phyloP scores from a whole-genome alignment of 441 rosid genomes.

The Codiaeum variegatum region DNA sequence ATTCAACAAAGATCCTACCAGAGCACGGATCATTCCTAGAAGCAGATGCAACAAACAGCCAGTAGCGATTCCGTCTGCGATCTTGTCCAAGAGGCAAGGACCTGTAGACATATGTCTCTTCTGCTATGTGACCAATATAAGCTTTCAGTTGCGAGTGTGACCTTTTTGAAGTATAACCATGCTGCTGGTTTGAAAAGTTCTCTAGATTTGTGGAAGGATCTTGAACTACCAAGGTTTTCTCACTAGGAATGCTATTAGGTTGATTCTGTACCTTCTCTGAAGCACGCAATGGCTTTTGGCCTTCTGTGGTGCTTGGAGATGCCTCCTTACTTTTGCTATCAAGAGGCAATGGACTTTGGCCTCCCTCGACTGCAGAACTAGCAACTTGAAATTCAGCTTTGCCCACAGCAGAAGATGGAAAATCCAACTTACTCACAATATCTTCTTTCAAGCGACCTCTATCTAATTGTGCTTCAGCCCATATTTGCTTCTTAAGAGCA shows the following conservation, averaged over 20 bases:
- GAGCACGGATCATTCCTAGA: conserved; percentile 87
- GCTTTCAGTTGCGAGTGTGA: conserved; percentile 90
- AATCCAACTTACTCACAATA: conserved; percentile 47
- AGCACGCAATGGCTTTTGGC: conserved; percentile 42
- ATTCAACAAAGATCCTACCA: conserved; percentile 85
- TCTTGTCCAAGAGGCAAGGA: conserved; percentile 99
- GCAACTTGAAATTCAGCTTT: conserved; percentile 49
- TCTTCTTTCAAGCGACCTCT: conserved; percentile 84
- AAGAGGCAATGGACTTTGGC: conserved; percentile 55
- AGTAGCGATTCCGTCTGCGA: conserved; percentile 91
- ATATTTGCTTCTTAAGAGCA: conserved; percentile 98
- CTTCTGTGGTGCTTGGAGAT: conserved; percentile 46
- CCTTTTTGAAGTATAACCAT: conserved; percentile 73
- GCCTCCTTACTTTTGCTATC: conserved; percentile 43
- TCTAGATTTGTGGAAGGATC: conserved; percentile 56
- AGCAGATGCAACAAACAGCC: conserved; percentile 94
- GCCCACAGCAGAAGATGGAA: conserved; percentile 37
- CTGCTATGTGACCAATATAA: conserved; percentile 81
- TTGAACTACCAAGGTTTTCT: conserved; percentile 41
- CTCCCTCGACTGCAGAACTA: conserved; percentile 33
- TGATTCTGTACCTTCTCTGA: conserved; percentile 44
- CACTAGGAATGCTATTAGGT: conserved; percentile 35
- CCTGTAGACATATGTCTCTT: conserved; percentile 85
- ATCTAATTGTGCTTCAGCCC: conserved; percentile 97
- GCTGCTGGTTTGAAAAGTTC: conserved; percentile 49